Evolutionary conservation across 108 stramenopile species (phyloP).

Genomic region (Nitzschia sp.): DNA sequence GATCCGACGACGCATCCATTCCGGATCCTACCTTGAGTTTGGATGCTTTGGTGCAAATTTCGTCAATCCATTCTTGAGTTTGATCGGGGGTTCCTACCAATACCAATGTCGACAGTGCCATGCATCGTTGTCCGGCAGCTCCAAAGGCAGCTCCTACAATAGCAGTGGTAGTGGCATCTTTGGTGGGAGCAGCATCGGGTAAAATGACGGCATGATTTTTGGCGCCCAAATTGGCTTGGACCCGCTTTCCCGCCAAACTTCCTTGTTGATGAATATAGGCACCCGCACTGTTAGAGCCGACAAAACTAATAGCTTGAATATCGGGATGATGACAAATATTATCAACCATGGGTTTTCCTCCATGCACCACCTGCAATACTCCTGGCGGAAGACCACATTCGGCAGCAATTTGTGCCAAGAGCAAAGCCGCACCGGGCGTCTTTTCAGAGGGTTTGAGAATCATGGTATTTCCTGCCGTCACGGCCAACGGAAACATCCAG

Average conservation of each 20-base stretch:
- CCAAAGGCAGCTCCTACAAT: slow-evolving; percentile 88
- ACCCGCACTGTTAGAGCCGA: slow-evolving; percentile 89
- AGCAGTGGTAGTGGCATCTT: slow-evolving; percentile 77
- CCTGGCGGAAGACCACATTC: slow-evolving; percentile 90
- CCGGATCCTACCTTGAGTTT: slow-evolving; percentile 86
- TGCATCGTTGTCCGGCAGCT: slow-evolving; percentile 96
- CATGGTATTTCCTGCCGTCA: slow-evolving; percentile 73
- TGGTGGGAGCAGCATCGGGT: slow-evolving; percentile 74
- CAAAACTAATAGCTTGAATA: slow-evolving; percentile 92
- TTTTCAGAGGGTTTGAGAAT: slow-evolving; percentile 89
- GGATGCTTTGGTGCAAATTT: slow-evolving; percentile 57
- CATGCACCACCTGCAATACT: slow-evolving; percentile 93
- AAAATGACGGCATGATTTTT: slow-evolving; percentile 95
- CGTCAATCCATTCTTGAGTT: slow-evolving; percentile 52
- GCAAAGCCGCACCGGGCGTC: slow-evolving; percentile 62
- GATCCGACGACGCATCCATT: slow-evolving; percentile 74
- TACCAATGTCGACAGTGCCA: slow-evolving; percentile 85
- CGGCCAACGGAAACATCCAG: slow-evolving; percentile 94
- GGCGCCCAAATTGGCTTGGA: slow-evolving; percentile 93
- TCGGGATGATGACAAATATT: slow-evolving; percentile 79
- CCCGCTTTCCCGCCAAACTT: slow-evolving; percentile 80
- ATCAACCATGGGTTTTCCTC: slow-evolving; percentile 80
- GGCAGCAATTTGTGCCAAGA: slow-evolving; percentile 78
- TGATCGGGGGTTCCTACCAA: slow-evolving; percentile 71
- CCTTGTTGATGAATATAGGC: slow-evolving; percentile 88